Base-by-base conservation (phyloP, 306 rosid genomes). In the Crataegus laevigata region DNA sequence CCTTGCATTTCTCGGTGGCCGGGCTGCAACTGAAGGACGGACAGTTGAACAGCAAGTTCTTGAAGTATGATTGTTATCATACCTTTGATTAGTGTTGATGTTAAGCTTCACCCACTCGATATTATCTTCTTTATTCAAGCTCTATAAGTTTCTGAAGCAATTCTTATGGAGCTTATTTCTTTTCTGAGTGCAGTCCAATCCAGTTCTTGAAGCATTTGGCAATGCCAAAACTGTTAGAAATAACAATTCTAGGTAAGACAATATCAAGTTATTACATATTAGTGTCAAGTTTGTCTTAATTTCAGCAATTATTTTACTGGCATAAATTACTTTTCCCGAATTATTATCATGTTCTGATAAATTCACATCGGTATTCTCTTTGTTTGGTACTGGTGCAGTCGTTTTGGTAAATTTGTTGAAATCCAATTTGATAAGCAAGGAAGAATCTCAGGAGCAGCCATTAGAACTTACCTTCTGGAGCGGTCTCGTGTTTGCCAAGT, bases 31-130 rank as follows among this genome's bases (percentile, higher is more conserved):
- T 38, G 99, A 96, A 83, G 99, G 99, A 73, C 81, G 99, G 69
- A 96, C 99, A 5, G 98, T 96, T 69, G 99, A 96, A 58, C 99
- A 96, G 68, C 99, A 96, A 92, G 99, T 96, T 85, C 99, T 96
- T 82, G 98, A 96, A 85, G 99, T 96, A 89, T 76, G 89, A 51
- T 75, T 68, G 68, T 38, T 55, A 61, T 72, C 28, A 55, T 81
- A 55, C 66, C 36, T 69, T 78, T 63, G 69, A 66, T 79, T 59
- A 75, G 36, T 14, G 82, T 64, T 72, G 50, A 59, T 28, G 54
- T 66, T 42, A 26, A 80, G 36, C 47, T 77, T 64, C 61, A 77
- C 55, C 29, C 74, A 15, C 36, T 47, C 19, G 52, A 69, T 71
- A 5, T 26, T 22, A 36, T 64, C 45, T 50, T 57, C 28, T 51